Conservation (phyloP, 2,329 filamentous ascomycete species). For the Nemania diffusa region DNA sequence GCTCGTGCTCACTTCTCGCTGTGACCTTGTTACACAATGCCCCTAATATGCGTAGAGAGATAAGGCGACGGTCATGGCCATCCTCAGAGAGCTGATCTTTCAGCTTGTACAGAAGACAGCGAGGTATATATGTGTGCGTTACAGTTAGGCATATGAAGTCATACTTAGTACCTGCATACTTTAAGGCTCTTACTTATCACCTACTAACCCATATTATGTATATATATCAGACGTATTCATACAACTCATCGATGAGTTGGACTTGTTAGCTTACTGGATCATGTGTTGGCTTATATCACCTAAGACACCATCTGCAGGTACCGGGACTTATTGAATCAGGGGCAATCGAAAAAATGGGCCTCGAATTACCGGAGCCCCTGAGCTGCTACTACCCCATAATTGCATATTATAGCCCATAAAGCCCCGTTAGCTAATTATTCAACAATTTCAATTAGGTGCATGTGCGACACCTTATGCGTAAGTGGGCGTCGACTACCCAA, state of each 20-base stretch:
- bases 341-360: conserved; percentile 12
- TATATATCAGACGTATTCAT: background rate
- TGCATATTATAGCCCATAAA: background rate
- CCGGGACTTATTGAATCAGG: conserved; percentile 15
- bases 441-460: background rate
- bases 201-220: background rate
- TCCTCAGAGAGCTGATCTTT: conserved; percentile 14
- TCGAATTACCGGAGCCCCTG: conserved; percentile 5
- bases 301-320: conserved; percentile 41
- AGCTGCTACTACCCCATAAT: background rate
- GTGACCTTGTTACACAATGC: background rate
- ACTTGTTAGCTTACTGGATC: conserved; percentile 11
- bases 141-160: background rate
- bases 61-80: background rate
- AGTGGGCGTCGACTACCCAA: too few relatives aligned
- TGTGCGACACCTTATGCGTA: too few relatives aligned
- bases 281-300: conserved; percentile 7
- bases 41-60: conserved; percentile 6
- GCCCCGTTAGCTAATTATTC: background rate
- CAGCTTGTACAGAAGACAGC: background rate
- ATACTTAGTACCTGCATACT: background rate
- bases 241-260: conserved; percentile 5
- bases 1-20: background rate
- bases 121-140: background rate
- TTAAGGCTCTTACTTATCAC: too few relatives aligned